Percentiles rank a stretch among this genome's conserved stretches.
Evolutionary conservation across 164 flowering plant genomes (phyloP).

Genomic region (Vitis vinifera): ASM3070453v1 NC_081809.1:3583001-3583500

Average conservation of each 20-base stretch:
- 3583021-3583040: constrained; percentile 1
- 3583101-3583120: constrained; percentile 22
- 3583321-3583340: not conserved
- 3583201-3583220: not conserved
- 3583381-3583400: no score
- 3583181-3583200: not conserved
- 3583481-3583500: no score
- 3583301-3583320: no score
- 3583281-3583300: no score
- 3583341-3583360: not conserved
- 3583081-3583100: constrained; percentile 14
- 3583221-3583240: no score
- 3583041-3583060: constrained; percentile 22
- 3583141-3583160: constrained; percentile 6
- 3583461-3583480: no score
- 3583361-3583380: no score
- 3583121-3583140: constrained; percentile 28
- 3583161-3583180: not conserved
- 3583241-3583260: no score
- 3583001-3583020: constrained; percentile 3
- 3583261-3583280: no score
- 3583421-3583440: no score
- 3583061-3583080: constrained; percentile 18
- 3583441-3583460: no score
- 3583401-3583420: no score